These are phyloP conservation scores for Boletus subcaerulescens DNA, from an alignment of 768 basidiomycete genomes.

Conservation along the genomic window DNA sequence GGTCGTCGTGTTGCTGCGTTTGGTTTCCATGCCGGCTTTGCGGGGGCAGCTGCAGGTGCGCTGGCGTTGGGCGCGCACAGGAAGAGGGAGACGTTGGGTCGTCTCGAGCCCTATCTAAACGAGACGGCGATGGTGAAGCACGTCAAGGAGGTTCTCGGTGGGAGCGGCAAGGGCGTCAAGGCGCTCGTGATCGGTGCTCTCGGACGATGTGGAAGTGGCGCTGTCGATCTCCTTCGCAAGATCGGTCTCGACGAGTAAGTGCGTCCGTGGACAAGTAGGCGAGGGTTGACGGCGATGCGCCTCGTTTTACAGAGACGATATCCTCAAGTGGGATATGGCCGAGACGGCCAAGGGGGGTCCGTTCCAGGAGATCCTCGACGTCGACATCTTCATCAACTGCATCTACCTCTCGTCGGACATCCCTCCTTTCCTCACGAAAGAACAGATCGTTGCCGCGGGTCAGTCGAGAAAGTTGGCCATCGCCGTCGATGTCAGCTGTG, in stretches of 20 bases:
- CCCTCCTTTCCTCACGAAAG: conserved; percentile 74
- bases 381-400: conserved; percentile 98
- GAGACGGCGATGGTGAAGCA: conserved; percentile 78
- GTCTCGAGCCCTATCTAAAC: conserved; percentile 76
- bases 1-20: conserved; percentile 96
- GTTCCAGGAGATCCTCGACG: conserved; percentile 91
- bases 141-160: conserved; percentile 65
- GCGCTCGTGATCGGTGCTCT: conserved; percentile 95
- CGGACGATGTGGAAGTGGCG: conserved; percentile 92
- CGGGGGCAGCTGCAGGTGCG: conserved; percentile 92
- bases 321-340: conserved; percentile 95
- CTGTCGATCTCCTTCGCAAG: conserved; percentile 93
- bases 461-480: conserved; percentile 64
- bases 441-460: conserved; percentile 73
- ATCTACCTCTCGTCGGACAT: conserved; percentile 91
- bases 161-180: conserved; percentile 69
- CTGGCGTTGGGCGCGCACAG: conserved; percentile 72
- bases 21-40: conserved; percentile 97
- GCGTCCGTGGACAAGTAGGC: not conserved
- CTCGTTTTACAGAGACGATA: conserved; percentile 64
- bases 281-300: not conserved
- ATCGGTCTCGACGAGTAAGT: conserved; percentile 92
- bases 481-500: conserved; percentile 97
- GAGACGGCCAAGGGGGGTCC: conserved; percentile 98
- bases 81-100: conserved; percentile 58